A percentile compares a stretch with the other conserved stretches of the same genome.
phyloP scores from a whole-genome alignment of 441 rosid genomes.

The Euphorbia celastroides region DNA sequence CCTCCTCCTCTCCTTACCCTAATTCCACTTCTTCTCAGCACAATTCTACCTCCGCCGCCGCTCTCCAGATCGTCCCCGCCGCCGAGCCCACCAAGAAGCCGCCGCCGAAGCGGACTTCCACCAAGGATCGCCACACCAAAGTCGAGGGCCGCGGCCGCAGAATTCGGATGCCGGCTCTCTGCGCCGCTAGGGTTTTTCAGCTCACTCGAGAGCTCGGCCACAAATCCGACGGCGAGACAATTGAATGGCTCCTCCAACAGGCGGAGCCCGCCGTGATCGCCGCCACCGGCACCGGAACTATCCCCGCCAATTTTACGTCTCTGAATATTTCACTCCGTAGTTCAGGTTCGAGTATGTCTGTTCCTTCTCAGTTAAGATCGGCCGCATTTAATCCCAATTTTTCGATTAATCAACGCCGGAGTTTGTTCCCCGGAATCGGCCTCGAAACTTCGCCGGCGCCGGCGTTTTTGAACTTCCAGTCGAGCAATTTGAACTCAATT shows the following conservation, averaged over 20 bases:
- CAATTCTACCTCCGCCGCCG: constrained; percentile 23
- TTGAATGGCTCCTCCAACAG: constrained; percentile 90
- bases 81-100: constrained; percentile 48
- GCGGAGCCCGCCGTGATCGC: constrained; percentile 92
- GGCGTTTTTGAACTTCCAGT: constrained; percentile 69
- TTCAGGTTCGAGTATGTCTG: constrained; percentile 85
- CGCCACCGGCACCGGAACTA: constrained; percentile 93
- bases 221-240: constrained; percentile 89
- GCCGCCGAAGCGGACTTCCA: constrained; percentile 72
- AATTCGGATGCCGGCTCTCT: constrained; percentile 95
- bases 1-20: constrained; percentile 52
- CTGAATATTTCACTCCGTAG: constrained; percentile 87
- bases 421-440: constrained; percentile 54
- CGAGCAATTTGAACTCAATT: constrained; percentile 36
- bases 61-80: constrained; percentile 25
- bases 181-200: constrained; percentile 97
- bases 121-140: constrained; percentile 91
- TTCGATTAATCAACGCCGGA: constrained; percentile 46
- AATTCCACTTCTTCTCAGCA: constrained; percentile 14
- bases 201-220: constrained; percentile 87
- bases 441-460: constrained; percentile 51
- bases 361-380: constrained; percentile 71
- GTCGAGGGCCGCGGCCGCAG: constrained; percentile 94
- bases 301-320: constrained; percentile 92
- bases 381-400: constrained; percentile 54